These are phyloP conservation scores for Talaromyces thailandensis DNA, from an alignment of 495 filamentous ascomycete species.

Conservation along the genomic window DNA sequence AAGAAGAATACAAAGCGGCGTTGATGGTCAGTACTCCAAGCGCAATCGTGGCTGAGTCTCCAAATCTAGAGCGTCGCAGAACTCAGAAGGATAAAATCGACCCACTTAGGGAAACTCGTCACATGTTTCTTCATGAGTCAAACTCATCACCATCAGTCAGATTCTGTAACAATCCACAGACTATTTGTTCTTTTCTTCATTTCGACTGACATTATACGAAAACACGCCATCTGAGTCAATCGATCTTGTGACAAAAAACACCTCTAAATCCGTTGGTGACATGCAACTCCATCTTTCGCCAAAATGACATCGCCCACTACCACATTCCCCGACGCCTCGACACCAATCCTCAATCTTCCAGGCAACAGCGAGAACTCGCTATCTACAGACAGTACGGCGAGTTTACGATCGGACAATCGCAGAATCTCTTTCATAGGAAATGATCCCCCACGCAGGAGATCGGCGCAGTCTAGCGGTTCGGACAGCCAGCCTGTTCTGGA, in stretches of 20 bases:
- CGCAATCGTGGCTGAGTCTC: not conserved
- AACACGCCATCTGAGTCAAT: not conserved
- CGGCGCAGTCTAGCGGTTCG: constrained; percentile 32
- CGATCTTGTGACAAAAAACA: not conserved
- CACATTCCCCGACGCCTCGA: constrained; percentile 32
- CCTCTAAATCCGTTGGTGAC: not conserved
- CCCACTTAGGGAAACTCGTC: not conserved
- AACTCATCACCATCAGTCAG: not conserved
- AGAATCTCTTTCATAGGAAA: constrained; percentile 14
- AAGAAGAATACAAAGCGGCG: not conserved
- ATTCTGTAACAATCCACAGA: not conserved
- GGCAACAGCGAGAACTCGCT: constrained; percentile 20
- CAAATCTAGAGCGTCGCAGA: not conserved
- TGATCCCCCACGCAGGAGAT: constrained; percentile 25
- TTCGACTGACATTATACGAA: not conserved
- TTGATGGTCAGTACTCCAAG: not conserved
- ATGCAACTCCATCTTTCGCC: not conserved
- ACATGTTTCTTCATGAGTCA: constrained; percentile 2
- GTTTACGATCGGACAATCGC: constrained; percentile 12
- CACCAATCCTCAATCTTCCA: constrained; percentile 43
- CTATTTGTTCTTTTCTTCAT: not conserved
- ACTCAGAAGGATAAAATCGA: not conserved
- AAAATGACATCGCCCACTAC: constrained; percentile 22
- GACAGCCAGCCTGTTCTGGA: constrained; percentile 21
- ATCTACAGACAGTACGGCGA: not conserved